Evolutionary conservation across 2,329 filamentous ascomycete genomes (phyloP), one percentile per base, ranked within the genome.

Genomic region (Apiospora rasikravindrae): DNA sequence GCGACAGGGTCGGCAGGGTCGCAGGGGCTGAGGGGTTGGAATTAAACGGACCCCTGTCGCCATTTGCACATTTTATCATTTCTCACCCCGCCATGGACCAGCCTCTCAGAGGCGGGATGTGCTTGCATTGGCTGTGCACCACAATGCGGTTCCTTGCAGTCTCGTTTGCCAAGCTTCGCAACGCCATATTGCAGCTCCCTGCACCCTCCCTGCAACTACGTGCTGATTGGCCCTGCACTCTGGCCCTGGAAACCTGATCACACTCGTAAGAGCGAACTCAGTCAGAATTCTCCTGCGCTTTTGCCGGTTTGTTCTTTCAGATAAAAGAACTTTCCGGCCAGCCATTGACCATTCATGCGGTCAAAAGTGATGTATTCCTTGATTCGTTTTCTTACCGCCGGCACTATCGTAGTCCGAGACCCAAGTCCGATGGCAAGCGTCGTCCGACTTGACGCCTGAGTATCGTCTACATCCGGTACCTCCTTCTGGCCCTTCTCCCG

Each of bases 351-450:
- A n/a, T 37, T 69, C 44, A 69, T 37, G 67, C 57, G 67, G 26
- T 68, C 24, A 45, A 45, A 44, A 26, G 67, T 69, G 67, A 69
- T 69, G 11, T n/a, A 29, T 49, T 69, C 0, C 67, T 47, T 69
- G 67, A 69, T 69, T 69, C 67, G 67, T 44, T 33, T 37, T 11
- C 8, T 49, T 69, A 49, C 67, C 67, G 67, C 67, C 44, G 2
- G 26, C 44, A 8, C 33, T 69, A 49, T 49, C 67, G 7, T 49
- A 68, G n/a, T 33, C 24, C 40, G 26, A 64, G 10, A 1, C 2
- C 33, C 33, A 40, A 40, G 8, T 40, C 57, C 4, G 33, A 64
- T n/a, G 29, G 10, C 29, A 64, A 64, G 19, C 5, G 57, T 40
- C 19, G 6, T 40, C 6, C 19, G 51, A 57, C 16, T 37, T 61